Percentiles rank a stretch among this genome's conserved stretches.
These are phyloP conservation scores for Ciborinia camelliae DNA, from an alignment of 2,329 filamentous ascomycete species.

Conservation along the genomic window DNA sequence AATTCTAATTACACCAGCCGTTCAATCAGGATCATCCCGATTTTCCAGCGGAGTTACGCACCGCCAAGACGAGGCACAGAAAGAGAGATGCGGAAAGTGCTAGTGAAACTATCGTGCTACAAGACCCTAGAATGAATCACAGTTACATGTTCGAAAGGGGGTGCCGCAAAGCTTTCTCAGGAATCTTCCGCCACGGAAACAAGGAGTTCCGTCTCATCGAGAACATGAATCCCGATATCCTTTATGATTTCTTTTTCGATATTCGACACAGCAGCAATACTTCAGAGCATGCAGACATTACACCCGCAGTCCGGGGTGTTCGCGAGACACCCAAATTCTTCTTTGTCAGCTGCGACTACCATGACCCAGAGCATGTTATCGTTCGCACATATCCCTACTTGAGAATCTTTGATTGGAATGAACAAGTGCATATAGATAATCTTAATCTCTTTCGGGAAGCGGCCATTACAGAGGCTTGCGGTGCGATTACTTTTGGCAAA, in stretches of 20 bases:
- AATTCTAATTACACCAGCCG: not conserved
- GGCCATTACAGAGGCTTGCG: not conserved
- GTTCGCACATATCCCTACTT: constrained; percentile 1
- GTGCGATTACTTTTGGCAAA: not conserved
- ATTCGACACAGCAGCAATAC: not conserved
- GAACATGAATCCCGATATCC: not conserved
- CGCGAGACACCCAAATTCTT: not conserved
- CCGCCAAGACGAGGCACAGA: not conserved
- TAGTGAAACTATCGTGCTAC: not conserved
- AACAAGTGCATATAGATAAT: not conserved
- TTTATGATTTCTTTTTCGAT: not conserved
- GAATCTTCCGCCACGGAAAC: not conserved
- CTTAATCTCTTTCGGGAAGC: not conserved
- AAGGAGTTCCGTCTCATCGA: constrained; percentile 7
- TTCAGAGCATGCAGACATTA: constrained; percentile 3
- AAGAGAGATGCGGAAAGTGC: not conserved
- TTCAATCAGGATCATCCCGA: not conserved
- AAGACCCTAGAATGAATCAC: not conserved
- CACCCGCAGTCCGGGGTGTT: not conserved
- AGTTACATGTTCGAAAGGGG: not conserved
- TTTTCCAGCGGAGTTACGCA: not conserved
- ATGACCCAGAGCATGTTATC: not conserved
- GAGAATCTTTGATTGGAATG: not conserved
- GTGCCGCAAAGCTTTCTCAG: not conserved
- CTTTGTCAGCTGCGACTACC: not conserved